A percentile compares a stretch with the other conserved stretches of the same genome.
phyloP scores from a whole-genome alignment of 495 filamentous ascomycete species.

The Endocarpon pusillum region DNA sequence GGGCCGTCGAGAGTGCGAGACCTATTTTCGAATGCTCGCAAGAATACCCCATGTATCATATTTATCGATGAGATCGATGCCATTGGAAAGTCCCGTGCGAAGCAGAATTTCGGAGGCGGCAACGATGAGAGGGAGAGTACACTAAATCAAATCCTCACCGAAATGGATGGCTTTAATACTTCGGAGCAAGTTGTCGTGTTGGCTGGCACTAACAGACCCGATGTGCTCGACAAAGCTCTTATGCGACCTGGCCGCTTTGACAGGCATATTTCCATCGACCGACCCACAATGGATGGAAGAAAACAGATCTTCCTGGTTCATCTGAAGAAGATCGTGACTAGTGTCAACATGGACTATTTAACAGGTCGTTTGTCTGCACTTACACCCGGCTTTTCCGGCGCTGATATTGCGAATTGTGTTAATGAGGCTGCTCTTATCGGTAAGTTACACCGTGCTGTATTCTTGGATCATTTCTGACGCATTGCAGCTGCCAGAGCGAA shows the following conservation, averaged over 20 bases:
- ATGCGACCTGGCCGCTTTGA: slow-evolving; percentile 96
- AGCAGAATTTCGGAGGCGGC: slow-evolving; percentile 62
- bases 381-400: slow-evolving; percentile 90
- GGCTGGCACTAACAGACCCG: slow-evolving; percentile 87
- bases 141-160: slow-evolving; percentile 93
- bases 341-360: slow-evolving; percentile 72
- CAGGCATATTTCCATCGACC: slow-evolving; percentile 82
- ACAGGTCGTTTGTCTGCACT: slow-evolving; percentile 75
- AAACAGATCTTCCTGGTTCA: slow-evolving; percentile 94
- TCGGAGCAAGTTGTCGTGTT: slow-evolving; percentile 95
- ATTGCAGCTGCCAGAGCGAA: slow-evolving; percentile 60
- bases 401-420: slow-evolving; percentile 94
- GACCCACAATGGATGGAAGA: slow-evolving; percentile 88
- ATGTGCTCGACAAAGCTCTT: slow-evolving; percentile 85
- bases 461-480: slow-evolving; percentile 16
- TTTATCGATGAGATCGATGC: slow-evolving; percentile 99
- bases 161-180: slow-evolving; percentile 99
- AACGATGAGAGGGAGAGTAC: slow-evolving; percentile 96
- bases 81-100: slow-evolving; percentile 76
- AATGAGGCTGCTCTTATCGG: slow-evolving; percentile 96
- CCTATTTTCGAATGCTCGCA: slow-evolving; percentile 83
- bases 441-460: slow-evolving; percentile 29
- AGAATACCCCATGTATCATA: slow-evolving; percentile 95
- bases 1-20: slow-evolving; percentile 90
- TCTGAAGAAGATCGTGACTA: slow-evolving; percentile 78